Base-by-base conservation (phyloP, 306 rosid species). In the Cicer cuneatum region DNA sequence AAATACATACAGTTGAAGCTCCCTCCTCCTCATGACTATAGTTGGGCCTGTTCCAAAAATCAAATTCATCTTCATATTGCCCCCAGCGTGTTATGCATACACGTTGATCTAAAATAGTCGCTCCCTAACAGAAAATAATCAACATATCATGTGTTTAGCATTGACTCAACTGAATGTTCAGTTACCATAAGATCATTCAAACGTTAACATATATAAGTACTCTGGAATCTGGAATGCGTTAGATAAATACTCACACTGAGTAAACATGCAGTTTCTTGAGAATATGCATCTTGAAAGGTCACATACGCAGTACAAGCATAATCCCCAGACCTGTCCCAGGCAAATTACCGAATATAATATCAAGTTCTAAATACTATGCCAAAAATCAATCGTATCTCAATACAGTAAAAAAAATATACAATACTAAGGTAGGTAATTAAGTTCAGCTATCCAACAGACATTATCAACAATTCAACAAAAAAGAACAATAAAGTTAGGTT, bases 1-100 rank as follows among this genome's bases (percentile, higher is more conserved):
- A 69, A 40, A 64, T 8, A 56, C 86, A 76, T 86, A 92, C 98
- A 70, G 69, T 72, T 59, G 93, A 82, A 65, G 80, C 14, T 70
- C 79, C 47, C 49, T 88, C 90, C 1, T 85, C 86, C 60, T 71
- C 88, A 6, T 81, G 83, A 18, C 80, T 66, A 77, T 65, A 8
- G 1, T 85, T 49, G 46, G 94, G 78, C 33, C 42, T 83, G 71
- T 82, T 90, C 97, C 97, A 91, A 74, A 94, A 91, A 71, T 83
- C 85, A 75, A 61, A 87, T 70, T 87, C 92, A 66, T 88, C 93
- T 76, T 81, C 86, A 83, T 74, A 73, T 12, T 87, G 88, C 39
- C 98, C 98, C 98, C 98, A 94, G 74, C 86, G 96, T 7, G 95
- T 86, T 78, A 94, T 91, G 89, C 92, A 94, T 15, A 94, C 95